Base-by-base conservation (phyloP, 306 rosid genomes). In the Casuarina cunninghamiana region DNA sequence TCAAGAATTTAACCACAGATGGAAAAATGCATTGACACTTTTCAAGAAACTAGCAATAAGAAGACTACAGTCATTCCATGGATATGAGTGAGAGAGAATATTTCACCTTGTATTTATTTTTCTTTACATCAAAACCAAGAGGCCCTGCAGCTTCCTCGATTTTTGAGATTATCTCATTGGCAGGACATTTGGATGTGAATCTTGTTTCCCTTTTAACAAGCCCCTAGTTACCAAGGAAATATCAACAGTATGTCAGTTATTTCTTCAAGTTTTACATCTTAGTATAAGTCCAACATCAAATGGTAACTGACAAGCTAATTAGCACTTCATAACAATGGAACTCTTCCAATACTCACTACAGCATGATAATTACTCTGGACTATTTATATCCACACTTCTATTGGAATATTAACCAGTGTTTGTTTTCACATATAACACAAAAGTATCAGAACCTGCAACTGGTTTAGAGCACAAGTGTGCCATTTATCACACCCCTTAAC, bases 61-160 rank as follows among this genome's bases (percentile, higher is more conserved):
- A 58, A 10, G 19, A 9, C 6, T 42, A 15, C 44, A 67, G 35
- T 42, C 43, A 4, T 26, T 46, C 43, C 51, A 69, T 48, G n/a
- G 49, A 57, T 54, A 42, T 16, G 19, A 83, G 60, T 55, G 15
- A 46, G 65, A 71, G 75, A 45, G 54, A 46, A 76, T 39, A 77
- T 37, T 72, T 63, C 26, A 92, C 98, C 97, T 95, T 95, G 81
- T 73, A 87, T 82, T 95, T 92, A 84, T 86, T 92, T 77, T 89
- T 92, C 95, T 89, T 95, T 49, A 95, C 95, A 77, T 82, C 97
- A 83, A 92, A 95, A 78, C 98, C 98, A 82, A 95, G 70, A 62
- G 97, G 98, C 49, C 60, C 85, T 57, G 97, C 97, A 69, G 97
- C 83, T 85, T 84, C 60, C 84, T 92, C 93, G 39, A 95, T 95